These are phyloP conservation scores for Arachnomyces sp. DNA, from an alignment of 2,329 filamentous ascomycete genomes.

Conservation along the genomic window DNA sequence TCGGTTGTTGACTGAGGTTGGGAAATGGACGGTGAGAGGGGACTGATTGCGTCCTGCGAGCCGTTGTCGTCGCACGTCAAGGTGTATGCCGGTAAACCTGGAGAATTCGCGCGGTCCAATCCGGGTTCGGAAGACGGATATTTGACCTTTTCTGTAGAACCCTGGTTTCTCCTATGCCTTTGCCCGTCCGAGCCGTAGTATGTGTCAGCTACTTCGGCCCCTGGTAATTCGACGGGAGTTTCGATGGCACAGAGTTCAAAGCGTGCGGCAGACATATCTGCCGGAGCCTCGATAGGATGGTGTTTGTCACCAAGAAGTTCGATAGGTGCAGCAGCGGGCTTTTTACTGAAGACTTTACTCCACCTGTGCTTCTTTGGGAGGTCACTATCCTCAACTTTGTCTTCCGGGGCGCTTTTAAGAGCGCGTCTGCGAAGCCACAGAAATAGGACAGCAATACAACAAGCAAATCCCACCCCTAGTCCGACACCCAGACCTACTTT, in stretches of 20 bases:
- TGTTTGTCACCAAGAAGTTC: constrained; percentile 20
- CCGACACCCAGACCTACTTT: constrained; percentile 10
- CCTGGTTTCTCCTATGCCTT: too few species aligned
- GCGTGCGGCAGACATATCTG: constrained; percentile 14
- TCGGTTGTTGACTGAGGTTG: too few species aligned
- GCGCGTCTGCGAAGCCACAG: constrained; percentile 4
- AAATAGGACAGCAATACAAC: constrained; percentile 8
- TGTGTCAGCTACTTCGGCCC: too few species aligned
- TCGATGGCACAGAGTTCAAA: constrained; percentile 14
- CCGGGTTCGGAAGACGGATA: too few species aligned
- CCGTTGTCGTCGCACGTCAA: too few species aligned
- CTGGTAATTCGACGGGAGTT: constrained; percentile 2
- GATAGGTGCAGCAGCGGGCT: constrained; percentile 1
- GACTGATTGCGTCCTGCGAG: too few species aligned
- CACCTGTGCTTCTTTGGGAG: constrained; percentile 5
- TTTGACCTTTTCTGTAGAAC: too few species aligned
- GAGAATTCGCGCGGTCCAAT: too few species aligned
- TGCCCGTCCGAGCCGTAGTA: too few species aligned
- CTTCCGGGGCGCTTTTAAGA: constrained; percentile 6
- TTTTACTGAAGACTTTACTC: constrained; percentile 10
- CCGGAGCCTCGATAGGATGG: constrained; percentile 18
- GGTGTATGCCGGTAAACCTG: too few species aligned
- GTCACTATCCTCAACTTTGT: constrained; percentile 4
- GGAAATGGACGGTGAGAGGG: too few species aligned
- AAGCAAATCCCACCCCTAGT: constrained; percentile 1